Base-by-base conservation (phyloP, 495 filamentous ascomycete genomes). In the Thozetella sp. region DNA sequence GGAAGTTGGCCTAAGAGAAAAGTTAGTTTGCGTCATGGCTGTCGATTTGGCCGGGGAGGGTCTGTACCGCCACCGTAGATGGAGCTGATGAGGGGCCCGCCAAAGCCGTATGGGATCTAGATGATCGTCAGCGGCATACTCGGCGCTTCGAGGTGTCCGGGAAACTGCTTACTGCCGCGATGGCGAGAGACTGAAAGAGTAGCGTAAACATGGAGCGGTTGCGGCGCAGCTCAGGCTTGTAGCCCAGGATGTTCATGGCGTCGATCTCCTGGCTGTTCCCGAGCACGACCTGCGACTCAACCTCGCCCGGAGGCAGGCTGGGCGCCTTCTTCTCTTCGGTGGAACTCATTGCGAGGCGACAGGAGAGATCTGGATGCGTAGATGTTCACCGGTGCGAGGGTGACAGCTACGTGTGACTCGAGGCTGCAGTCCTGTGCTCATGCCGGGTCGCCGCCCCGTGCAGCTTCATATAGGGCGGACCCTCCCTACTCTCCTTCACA, bases 151-250 rank as follows among this genome's bases (percentile, higher is more conserved):
- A 37, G 20, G 23, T 1, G 19, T 19, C 20, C 19, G 46, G 1
- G 22, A 12, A 43, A 2, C 11, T 2, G 72, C 75, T 43, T 71
- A 76, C 82, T 59, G 80, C 68, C 67, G 78, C 76, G 27, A 74
- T 73, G 20, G 73, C 73, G 48, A 76, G 53, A 11, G 70, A 72
- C 63, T 76, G 72, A 56, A 74, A 75, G 45, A 76, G 51, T 52
- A 76, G 56, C 20, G 73, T 76, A 34, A 71, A 72, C 72, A 76
- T 76, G n/a, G 73, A 76, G 24, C 73, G 67, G 67, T 87, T 85
- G 19, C 84, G 73, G 20, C 69, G 72, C 30, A 88, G 67, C 61
- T 87, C 85, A 50, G 86, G 85, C 72, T 85, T 86, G 64, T 87
- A 88, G 6, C 85, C 85, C 59, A 86, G 67, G 57, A 86, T 66